Evolutionary conservation across 495 filamentous ascomycete species (phyloP).

Genomic region (Trichoderma erinaceum): DNA sequence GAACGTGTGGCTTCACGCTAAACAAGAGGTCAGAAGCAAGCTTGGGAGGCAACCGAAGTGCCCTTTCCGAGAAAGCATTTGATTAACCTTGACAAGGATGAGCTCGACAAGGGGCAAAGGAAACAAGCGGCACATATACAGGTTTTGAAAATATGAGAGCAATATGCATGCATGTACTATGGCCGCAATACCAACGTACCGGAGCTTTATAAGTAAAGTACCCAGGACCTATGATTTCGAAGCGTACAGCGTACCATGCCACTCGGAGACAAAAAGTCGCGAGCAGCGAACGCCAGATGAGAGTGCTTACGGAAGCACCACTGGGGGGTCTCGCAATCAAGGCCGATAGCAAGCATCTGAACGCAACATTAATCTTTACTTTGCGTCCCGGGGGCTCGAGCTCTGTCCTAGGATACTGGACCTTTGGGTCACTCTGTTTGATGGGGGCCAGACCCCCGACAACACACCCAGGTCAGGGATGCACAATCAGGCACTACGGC

Average conservation of each 20-base stretch:
- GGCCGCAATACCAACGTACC: not conserved
- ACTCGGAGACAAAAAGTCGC: not conserved
- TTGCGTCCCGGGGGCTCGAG: not conserved
- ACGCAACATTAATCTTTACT: constrained; percentile 2
- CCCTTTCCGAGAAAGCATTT: not conserved
- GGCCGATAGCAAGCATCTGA: not conserved
- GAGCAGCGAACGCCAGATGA: not conserved
- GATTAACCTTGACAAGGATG: not conserved
- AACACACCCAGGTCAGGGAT: not conserved
- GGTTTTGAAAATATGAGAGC: not conserved
- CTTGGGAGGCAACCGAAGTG: not conserved
- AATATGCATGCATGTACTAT: not conserved
- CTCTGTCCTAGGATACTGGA: constrained; percentile 4
- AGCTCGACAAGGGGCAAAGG: not conserved
- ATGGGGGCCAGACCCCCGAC: not conserved
- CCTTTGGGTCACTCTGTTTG: constrained; percentile 1
- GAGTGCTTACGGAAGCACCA: constrained; percentile 7
- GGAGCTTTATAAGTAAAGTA: not conserved
- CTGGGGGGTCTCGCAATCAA: constrained; percentile 7
- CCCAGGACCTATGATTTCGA: not conserved
- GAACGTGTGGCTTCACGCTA: not conserved
- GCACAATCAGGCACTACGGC: constrained; percentile 7
- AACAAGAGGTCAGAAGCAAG: not conserved
- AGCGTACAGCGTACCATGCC: too few species aligned
- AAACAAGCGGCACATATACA: not conserved